Evolutionary conservation across 2,329 filamentous ascomycete genomes (phyloP), one percentile per base, ranked within the genome.

Genomic region (Colletotrichum echinochloae): DNA sequence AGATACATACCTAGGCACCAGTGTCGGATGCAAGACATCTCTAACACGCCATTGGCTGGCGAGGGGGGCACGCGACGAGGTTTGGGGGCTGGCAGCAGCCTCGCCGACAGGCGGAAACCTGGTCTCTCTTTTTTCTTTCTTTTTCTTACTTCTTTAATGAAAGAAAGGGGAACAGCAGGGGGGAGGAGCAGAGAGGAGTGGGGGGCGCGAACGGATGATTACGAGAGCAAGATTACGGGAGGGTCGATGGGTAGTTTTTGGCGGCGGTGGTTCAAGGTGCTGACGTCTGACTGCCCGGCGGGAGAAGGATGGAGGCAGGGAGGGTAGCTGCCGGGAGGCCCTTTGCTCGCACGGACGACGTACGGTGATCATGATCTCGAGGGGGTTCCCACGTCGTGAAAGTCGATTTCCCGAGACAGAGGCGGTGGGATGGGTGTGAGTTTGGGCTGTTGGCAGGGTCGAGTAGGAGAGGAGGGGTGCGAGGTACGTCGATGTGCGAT

Each of bases 11-110:
- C 35, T 23, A 49, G 59, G 59, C 59, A 61, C 23, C 59, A 35
- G 33, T 44, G 35, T 49, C 11, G 3, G 18, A 33, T 18, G 12
- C 12, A 41, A 41, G 26, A 16, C 35, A 52, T 66, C 66, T 70
- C 63, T 70, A 66, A 70, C 63, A 70, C 63, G 67, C 67, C 51
- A 70, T 70, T 70, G 67, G 67, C n/a, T 2, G 59, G 14, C 18
- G 51, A 9, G 16, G 2, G 37, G 37, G 18, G 51, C 18, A 9
- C 6, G 26, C 26, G 5, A 18, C 5, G n/a, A 16, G 66, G 30
- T 33, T 39, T 61, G 56, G 57, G 64, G 64, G 64, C 64, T 37
- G 35, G 20, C 23, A n/a, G 16, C 56, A 49, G 65, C 65, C 65
- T 62, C 57, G 57, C 62, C n/a, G 20, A 41, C 12, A 60, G 35